These are phyloP conservation scores for Sporothrix pallida DNA, from an alignment of 2,329 filamentous ascomycete species.

Conservation along the genomic window DNA sequence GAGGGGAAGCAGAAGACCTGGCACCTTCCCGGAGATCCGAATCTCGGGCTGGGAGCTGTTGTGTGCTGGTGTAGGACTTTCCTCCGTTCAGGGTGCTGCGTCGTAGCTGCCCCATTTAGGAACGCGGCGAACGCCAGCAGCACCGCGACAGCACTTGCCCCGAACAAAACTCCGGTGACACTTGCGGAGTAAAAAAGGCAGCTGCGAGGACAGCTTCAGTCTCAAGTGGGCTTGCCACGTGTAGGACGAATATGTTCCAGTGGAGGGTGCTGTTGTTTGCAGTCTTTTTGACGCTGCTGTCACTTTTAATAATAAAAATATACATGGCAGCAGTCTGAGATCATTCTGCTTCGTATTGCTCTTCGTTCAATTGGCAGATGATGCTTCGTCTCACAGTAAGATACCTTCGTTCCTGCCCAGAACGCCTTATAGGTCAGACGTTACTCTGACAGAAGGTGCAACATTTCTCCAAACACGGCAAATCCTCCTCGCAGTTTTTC, in stretches of 20 bases:
- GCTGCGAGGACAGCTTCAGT: not conserved
- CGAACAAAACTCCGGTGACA: slow-evolving; percentile 35
- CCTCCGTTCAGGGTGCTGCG: not conserved
- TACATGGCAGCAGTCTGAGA: not conserved
- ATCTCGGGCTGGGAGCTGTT: slow-evolving; percentile 1
- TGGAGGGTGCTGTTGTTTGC: not conserved
- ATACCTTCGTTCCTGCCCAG: not conserved
- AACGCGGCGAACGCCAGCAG: not conserved
- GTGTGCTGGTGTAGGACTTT: slow-evolving; percentile 21
- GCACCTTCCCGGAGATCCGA: slow-evolving; percentile 22
- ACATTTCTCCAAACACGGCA: slow-evolving; percentile 22
- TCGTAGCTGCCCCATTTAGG: slow-evolving; percentile 15
- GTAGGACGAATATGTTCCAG: slow-evolving; percentile 14
- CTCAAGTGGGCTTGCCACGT: slow-evolving; percentile 19
- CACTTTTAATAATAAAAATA: no score
- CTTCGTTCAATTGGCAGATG: slow-evolving; percentile 24
- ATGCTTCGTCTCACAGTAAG: not conserved
- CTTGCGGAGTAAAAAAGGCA: slow-evolving; percentile 15
- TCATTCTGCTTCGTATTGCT: not conserved
- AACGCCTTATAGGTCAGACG: not conserved
- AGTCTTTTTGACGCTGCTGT: not conserved
- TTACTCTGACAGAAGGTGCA: not conserved
- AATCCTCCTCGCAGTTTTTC: slow-evolving; percentile 20
- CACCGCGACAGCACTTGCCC: slow-evolving; percentile 30
- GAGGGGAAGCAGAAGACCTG: not conserved